phyloP scores from a whole-genome alignment of 2,329 filamentous ascomycete genomes.

The Chrysoporthe austroafricana region DNA sequence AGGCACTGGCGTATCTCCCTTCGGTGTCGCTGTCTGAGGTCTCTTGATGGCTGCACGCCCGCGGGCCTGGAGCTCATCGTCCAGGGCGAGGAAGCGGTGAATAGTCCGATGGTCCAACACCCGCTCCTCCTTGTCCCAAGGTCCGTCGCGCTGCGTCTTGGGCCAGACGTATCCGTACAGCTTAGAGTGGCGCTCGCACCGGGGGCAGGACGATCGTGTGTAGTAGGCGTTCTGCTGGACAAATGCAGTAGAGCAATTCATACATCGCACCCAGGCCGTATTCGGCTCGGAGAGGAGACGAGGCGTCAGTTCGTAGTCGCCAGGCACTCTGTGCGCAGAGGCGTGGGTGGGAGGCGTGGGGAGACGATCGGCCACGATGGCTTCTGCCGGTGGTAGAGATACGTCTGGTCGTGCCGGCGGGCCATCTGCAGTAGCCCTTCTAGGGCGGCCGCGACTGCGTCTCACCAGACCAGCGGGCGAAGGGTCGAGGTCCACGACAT shows the following conservation, averaged over 20 bases:
- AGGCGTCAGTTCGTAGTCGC: conserved; percentile 83
- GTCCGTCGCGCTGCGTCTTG: conserved; percentile 83
- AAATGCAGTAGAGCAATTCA: conserved; percentile 79
- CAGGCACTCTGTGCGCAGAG: conserved; percentile 57
- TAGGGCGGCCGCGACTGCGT: conserved; percentile 32
- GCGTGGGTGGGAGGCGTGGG: conserved; percentile 25
- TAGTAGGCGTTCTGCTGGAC: conserved; percentile 88
- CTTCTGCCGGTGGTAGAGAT: conserved; percentile 15
- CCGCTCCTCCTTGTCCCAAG: conserved; percentile 70
- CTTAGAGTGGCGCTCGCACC: conserved; percentile 94
- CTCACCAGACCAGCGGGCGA: conserved; percentile 28
- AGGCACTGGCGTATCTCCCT: conserved; percentile 10
- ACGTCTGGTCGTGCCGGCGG: conserved; percentile 23
- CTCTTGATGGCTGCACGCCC: conserved; percentile 38
- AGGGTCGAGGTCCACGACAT: conserved; percentile 8
- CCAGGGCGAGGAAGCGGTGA: conserved; percentile 77
- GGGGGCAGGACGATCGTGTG: conserved; percentile 82
- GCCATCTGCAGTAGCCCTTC: conserved; percentile 33
- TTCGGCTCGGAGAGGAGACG: conserved; percentile 73
- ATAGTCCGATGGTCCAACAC: conserved; percentile 85
- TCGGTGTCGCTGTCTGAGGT: conserved; percentile 17
- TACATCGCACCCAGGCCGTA: conserved; percentile 88
- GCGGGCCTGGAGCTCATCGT: conserved; percentile 65
- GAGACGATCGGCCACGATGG: not conserved
- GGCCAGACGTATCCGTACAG: conserved; percentile 96